Conservation (phyloP, 73 alveolate species). For the Paraurostyla sp. region DNA sequence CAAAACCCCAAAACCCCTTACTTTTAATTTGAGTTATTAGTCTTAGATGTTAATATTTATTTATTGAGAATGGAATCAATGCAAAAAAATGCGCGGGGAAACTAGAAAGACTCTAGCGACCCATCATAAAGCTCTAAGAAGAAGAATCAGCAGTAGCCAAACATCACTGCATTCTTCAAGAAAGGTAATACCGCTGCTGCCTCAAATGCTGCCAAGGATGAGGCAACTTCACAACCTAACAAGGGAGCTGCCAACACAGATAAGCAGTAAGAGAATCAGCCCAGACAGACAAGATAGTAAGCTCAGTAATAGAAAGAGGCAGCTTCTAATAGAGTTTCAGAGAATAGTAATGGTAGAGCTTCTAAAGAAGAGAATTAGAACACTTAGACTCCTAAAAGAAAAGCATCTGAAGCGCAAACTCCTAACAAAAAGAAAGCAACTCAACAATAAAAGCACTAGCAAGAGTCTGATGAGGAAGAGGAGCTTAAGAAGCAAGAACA, state of each 20-base stretch:
- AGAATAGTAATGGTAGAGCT: slow-evolving; percentile 6
- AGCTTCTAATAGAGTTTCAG: too few species aligned
- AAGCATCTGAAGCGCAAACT: not conserved
- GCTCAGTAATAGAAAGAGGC: not conserved
- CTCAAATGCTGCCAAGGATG: not conserved
- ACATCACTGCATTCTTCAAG: slow-evolving; percentile 21
- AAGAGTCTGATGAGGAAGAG: not conserved
- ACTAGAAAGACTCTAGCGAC: slow-evolving; percentile 1
- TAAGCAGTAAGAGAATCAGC: not conserved
- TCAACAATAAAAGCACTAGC: too few species aligned
- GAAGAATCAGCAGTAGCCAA: slow-evolving; percentile 37
- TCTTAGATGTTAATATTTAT: too few species aligned
- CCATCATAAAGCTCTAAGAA: not conserved
- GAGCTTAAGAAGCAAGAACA: too few species aligned
- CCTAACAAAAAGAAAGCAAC: not conserved
- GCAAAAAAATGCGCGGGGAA: slow-evolving; percentile 54
- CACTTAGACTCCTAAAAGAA: slow-evolving; percentile 19
- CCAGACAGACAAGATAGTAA: slow-evolving; percentile 16
- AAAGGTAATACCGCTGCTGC: not conserved
- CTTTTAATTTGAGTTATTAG: too few species aligned
- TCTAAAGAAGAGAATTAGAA: not conserved
- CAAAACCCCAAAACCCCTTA: too few species aligned
- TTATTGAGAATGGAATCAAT: slow-evolving; percentile 6
- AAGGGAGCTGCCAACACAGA: not conserved
- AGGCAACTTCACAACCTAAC: not conserved